A percentile compares a stretch with the other conserved stretches of the same genome.
phyloP scores from a whole-genome alignment of 1,284 basidiomycete genomes.

The Ganoderma meredithae region DNA sequence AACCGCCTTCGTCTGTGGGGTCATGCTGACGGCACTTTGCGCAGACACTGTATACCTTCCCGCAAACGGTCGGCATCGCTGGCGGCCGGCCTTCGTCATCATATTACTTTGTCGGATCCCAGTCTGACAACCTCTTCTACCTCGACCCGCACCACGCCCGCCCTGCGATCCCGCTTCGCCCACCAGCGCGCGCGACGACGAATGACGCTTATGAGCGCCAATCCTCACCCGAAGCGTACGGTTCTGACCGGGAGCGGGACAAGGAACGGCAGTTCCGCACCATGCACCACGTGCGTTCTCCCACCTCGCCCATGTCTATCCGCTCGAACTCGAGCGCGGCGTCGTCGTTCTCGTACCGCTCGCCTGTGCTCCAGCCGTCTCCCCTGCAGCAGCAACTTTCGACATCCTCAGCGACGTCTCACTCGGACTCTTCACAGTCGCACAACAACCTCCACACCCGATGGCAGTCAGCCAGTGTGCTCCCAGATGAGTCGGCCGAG shows the following conservation, averaged over 20 bases:
- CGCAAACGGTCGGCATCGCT: conserved; percentile 95
- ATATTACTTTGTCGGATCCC: conserved; percentile 96
- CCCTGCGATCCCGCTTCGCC: conserved; percentile 79
- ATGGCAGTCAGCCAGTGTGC: conserved; percentile 43
- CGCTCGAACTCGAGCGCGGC: conserved; percentile 50
- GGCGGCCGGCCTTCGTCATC: conserved; percentile 95
- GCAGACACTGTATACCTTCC: conserved; percentile 89
- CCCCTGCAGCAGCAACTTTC: conserved; percentile 69
- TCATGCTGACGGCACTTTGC: conserved; percentile 12
- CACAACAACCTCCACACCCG: conserved; percentile 36
- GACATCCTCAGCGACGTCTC: conserved; percentile 44
- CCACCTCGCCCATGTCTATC: conserved; percentile 62
- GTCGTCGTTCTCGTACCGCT: conserved; percentile 65
- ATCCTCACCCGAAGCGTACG: conserved; percentile 38
- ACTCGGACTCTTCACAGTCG: conserved; percentile 39
- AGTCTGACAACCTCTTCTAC: conserved; percentile 92
- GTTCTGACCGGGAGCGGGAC: conserved; percentile 36
- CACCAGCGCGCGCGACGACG: conserved; percentile 45
- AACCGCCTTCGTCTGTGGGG: background rate
- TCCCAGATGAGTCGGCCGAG: conserved; percentile 43
- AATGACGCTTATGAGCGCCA: conserved; percentile 33
- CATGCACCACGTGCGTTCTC: conserved; percentile 46
- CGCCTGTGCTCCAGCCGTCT: conserved; percentile 58
- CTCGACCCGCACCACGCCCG: conserved; percentile 95
- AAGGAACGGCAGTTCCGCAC: conserved; percentile 41